Base-by-base conservation (phyloP, 495 filamentous ascomycete genomes). In the Trichoderma erinaceum region DNA sequence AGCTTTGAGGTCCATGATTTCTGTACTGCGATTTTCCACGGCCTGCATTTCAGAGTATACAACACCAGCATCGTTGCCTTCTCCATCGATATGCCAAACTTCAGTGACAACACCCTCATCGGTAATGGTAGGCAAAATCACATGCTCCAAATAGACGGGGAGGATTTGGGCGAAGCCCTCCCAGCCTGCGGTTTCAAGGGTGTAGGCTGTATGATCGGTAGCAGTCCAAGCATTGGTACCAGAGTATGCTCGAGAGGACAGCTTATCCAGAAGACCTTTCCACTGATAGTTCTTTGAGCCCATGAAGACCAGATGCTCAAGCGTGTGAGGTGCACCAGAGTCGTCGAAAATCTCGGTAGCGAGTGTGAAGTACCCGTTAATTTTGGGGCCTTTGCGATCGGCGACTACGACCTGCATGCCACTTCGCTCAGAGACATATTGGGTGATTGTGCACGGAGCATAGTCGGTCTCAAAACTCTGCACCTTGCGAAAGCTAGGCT, bases 21-120 rank as follows among this genome's bases (percentile, higher is more conserved):
- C 90, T 16, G 79, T 78, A 68, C 88, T 85, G 21, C 84, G 89
- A 74, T 97, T 97, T 75, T 99, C 90, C 1, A 95, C 87, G 13
- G 87, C 96, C 75, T 99, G 95, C 95, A 99, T 98, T 78, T 99
- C 95, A 1, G 96, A 97, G 79, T 98, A 99, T 23, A 98, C 95
- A 4, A 99, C 95, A 69, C 93, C 95, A 32, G 95, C 95, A 84
- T 99, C 96, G 70, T 98, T 88, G 63, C 94, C 95, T 68, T 88
- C 83, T 44, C 92, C 92, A 76, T 99, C 91, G 66, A 99, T 85
- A 76, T 99, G 96, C 78, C 96, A 91, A 35, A 99, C 95, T 73
- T 99, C 95, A 2, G 95, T 99, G 71, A 96, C 88, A 75, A 94
- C 97, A 4, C 87, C 91, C 63, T 92, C 89, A 76, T 99, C 96